Conservation (phyloP, 192 early-diverging fungal genomes). For the Coemansia sp. region DNA sequence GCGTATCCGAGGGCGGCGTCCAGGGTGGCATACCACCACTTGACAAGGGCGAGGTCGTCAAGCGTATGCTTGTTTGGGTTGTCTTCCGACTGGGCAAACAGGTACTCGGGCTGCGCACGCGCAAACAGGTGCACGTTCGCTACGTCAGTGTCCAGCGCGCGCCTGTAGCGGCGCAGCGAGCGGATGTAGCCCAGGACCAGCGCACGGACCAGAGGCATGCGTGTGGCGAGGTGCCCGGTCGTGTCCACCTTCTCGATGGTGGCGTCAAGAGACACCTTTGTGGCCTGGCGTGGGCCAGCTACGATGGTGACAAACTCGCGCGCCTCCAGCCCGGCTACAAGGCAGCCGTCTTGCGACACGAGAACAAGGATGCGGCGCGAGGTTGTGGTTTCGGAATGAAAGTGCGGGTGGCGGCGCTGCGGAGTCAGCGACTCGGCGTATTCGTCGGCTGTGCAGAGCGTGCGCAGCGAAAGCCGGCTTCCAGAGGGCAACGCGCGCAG, state of each 20-base stretch:
- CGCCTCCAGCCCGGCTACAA: constrained; percentile 40
- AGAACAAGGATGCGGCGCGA: constrained; percentile 38
- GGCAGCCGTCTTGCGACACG: constrained; percentile 19
- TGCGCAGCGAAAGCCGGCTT: constrained; percentile 16
- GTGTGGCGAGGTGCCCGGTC: constrained; percentile 20
- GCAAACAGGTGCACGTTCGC: constrained; percentile 67
- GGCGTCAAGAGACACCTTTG: constrained; percentile 20
- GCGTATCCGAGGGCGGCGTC: constrained; percentile 14
- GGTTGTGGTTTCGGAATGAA: constrained; percentile 20
- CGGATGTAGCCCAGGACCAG: constrained; percentile 37
- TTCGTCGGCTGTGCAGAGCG: constrained; percentile 30
- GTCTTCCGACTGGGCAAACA: constrained; percentile 68
- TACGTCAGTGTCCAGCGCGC: constrained; percentile 2
- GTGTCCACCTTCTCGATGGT: constrained; percentile 50
- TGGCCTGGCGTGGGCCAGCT: neutral
- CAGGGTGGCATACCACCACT: constrained; percentile 72
- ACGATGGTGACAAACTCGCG: constrained; percentile 34
- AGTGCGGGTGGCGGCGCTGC: constrained; percentile 16
- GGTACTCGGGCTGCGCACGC: constrained; percentile 79
- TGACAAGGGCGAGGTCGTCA: constrained; percentile 60
- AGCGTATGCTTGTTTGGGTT: constrained; percentile 64
- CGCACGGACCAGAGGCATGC: constrained; percentile 22
- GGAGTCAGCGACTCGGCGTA: constrained; percentile 42
- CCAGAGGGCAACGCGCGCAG: constrained; percentile 27
- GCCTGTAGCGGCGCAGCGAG: constrained; percentile 24